These are phyloP conservation scores for Zygotorulaspora florentina DNA, from an alignment of 805 yeast species.

Conservation along the genomic window DNA sequence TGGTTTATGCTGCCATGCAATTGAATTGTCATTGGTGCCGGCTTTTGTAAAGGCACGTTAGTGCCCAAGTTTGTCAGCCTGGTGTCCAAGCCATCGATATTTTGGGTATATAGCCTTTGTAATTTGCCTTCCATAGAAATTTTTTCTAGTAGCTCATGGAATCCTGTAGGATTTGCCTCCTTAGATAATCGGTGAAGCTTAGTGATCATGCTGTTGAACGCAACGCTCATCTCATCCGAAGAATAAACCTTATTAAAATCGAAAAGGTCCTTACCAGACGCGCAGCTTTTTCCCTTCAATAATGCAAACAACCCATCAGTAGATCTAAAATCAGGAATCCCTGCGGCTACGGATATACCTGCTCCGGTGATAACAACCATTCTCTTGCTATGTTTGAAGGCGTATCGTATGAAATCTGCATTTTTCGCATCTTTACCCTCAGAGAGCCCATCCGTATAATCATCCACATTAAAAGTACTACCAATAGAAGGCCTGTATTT, in stretches of 20 bases:
- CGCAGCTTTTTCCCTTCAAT: slow-evolving; percentile 39
- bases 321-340: slow-evolving; percentile 85
- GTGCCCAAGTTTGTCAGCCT: slow-evolving; percentile 49
- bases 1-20: slow-evolving; percentile 77
- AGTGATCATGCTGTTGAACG: slow-evolving; percentile 72
- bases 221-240: slow-evolving; percentile 51
- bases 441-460: slow-evolving; percentile 16
- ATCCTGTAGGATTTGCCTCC: slow-evolving; percentile 63
- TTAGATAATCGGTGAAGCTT: slow-evolving; percentile 53
- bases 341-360: slow-evolving; percentile 85
- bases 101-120: slow-evolving; percentile 77
- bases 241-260: slow-evolving; percentile 70
- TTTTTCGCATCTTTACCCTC: slow-evolving; percentile 19
- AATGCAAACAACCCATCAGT: slow-evolving; percentile 70
- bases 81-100: slow-evolving; percentile 76
- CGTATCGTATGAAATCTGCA: slow-evolving; percentile 48
- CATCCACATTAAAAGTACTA: slow-evolving; percentile 39
- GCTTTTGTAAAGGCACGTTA: slow-evolving; percentile 45
- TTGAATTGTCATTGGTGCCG: slow-evolving; percentile 62
- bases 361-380: slow-evolving; percentile 79
- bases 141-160: slow-evolving; percentile 60
- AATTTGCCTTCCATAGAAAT: slow-evolving; percentile 61
- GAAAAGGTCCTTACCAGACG: slow-evolving; percentile 64
- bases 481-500: slow-evolving; percentile 46
- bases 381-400: slow-evolving; percentile 50